Percentiles rank a stretch among this genome's conserved stretches.
Conservation (phyloP, 1,284 basidiomycete genomes). For the Cutaneotrichosporon sp. region DNA sequence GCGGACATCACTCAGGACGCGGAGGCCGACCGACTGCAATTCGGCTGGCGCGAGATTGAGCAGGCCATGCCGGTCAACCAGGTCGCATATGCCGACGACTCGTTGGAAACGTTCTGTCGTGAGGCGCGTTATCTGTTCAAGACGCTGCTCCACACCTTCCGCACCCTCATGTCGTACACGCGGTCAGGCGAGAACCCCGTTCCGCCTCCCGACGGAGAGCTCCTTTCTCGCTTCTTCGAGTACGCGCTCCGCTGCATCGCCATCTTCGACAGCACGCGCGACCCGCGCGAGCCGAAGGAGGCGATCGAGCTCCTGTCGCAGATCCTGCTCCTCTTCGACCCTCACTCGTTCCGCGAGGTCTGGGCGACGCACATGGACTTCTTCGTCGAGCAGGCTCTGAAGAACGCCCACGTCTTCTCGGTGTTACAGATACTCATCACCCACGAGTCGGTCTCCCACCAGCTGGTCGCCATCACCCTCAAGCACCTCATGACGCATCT, state of each 20-base stretch:
- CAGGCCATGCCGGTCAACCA: constrained; percentile 74
- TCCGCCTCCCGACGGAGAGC: constrained; percentile 72
- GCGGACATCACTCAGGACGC: constrained; percentile 29
- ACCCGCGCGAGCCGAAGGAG: constrained; percentile 80
- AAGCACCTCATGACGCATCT: constrained; percentile 83
- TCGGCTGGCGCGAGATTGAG: constrained; percentile 65
- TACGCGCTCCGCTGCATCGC: constrained; percentile 81
- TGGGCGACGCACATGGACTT: constrained; percentile 89
- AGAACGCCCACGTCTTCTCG: constrained; percentile 77
- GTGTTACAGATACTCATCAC: constrained; percentile 85
- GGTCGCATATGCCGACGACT: constrained; percentile 72
- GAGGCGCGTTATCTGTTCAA: constrained; percentile 86
- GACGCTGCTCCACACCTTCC: constrained; percentile 86
- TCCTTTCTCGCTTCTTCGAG: constrained; percentile 85
- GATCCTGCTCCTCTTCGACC: constrained; percentile 77
- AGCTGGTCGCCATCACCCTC: constrained; percentile 89
- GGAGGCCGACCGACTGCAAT: constrained; percentile 37
- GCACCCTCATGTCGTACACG: constrained; percentile 75
- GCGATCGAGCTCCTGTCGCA: constrained; percentile 82
- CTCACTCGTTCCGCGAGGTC: constrained; percentile 90
- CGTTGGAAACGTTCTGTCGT: constrained; percentile 68
- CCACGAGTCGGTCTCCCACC: constrained; percentile 81
- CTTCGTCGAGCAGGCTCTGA: constrained; percentile 76
- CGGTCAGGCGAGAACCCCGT: constrained; percentile 75
- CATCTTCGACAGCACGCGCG: constrained; percentile 70